phyloP scores from a whole-genome alignment of 2,329 filamentous ascomycete species.

The Phyllosticta citrichinensis region DNA sequence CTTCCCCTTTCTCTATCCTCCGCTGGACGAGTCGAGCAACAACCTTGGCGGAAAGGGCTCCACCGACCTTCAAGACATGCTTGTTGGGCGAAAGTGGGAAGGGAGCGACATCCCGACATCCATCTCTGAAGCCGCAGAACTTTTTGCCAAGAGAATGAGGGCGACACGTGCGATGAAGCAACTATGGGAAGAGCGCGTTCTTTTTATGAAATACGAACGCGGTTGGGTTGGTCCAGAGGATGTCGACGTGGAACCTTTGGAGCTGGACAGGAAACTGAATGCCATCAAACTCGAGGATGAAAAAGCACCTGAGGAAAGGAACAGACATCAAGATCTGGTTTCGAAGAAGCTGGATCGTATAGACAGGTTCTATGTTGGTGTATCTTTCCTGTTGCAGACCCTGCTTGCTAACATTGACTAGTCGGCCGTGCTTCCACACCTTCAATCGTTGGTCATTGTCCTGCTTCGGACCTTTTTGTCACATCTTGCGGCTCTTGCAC shows the following conservation, averaged over 20 bases:
- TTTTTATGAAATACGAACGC: constrained; percentile 82
- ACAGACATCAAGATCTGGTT: constrained; percentile 42
- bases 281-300: constrained; percentile 16
- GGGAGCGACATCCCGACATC: constrained; percentile 90
- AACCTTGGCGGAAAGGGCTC: constrained; percentile 81
- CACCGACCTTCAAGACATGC: constrained; percentile 65
- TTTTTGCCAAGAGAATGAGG: constrained; percentile 82
- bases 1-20: constrained; percentile 95
- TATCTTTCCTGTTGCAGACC: background rate
- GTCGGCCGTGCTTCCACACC: constrained; percentile 66
- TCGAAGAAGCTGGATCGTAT: constrained; percentile 49
- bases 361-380: constrained; percentile 74
- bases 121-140: constrained; percentile 85
- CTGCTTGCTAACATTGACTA: constrained; percentile 25
- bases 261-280: constrained; percentile 15
- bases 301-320: constrained; percentile 41
- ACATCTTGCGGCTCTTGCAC: constrained; percentile 77
- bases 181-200: constrained; percentile 87
- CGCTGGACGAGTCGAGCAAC: constrained; percentile 79
- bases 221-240: constrained; percentile 60
- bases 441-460: constrained; percentile 90
- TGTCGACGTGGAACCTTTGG: constrained; percentile 33
- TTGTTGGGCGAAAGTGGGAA: constrained; percentile 81
- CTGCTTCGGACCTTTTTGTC: constrained; percentile 78
- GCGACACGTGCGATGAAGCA: constrained; percentile 88